phyloP scores from a whole-genome alignment of 257 asterid species.

The Solanum tarijense region DNA sequence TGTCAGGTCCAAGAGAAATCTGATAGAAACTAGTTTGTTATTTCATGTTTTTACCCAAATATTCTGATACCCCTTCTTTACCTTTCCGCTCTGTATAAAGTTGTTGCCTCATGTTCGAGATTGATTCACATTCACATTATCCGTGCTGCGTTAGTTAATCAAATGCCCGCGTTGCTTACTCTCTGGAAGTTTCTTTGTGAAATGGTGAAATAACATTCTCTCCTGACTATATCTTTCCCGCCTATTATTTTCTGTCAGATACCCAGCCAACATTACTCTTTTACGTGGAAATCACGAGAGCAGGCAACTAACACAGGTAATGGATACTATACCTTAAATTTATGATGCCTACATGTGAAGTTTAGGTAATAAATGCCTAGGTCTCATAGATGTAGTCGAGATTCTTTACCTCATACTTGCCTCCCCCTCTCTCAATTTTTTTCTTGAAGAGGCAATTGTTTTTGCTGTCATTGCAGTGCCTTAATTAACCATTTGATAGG shows the following conservation, averaged over 20 bases:
- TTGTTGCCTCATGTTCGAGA: background rate
- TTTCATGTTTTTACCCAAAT: background rate
- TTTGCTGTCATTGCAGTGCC: background rate
- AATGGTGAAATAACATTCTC: background rate
- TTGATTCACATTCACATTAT: background rate
- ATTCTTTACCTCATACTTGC: background rate
- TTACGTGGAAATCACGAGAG: constrained; percentile 98
- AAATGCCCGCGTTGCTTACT: background rate
- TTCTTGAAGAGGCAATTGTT: background rate
- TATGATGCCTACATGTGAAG: background rate
- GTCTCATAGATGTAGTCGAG: background rate
- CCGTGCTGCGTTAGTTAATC: background rate
- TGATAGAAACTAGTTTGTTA: background rate
- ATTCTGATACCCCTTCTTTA: background rate
- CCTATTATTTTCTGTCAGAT: constrained; percentile 36
- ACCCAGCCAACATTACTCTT: constrained; percentile 90
- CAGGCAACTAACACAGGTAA: constrained; percentile 93
- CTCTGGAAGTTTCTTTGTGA: background rate
- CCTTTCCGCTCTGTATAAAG: background rate
- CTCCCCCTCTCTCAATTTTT: background rate
- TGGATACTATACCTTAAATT: background rate
- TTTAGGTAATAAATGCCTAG: background rate
- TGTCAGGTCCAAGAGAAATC: background rate
- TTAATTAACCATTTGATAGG: background rate
- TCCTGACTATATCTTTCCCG: background rate